Percentiles rank a stretch among this genome's conserved stretches.
These are phyloP conservation scores for Bryum argenteum DNA, from an alignment of 225 moss, liverwort and hornwort species.

Conservation along the genomic window DNA sequence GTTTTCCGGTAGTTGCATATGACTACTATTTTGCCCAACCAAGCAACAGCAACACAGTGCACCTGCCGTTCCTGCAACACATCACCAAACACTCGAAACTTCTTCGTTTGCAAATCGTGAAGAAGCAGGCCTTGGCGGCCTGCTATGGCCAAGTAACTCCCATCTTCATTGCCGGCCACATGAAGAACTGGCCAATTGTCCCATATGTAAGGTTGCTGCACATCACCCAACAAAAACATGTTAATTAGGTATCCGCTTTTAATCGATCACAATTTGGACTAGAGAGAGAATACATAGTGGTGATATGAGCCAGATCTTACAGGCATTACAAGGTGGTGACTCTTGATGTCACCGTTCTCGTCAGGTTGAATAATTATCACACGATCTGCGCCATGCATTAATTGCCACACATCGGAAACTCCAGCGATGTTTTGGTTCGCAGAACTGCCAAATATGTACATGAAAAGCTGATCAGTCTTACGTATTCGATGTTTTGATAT, in stretches of 20 bases:
- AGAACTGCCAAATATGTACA: constrained; percentile 48
- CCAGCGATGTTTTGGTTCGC: constrained; percentile 86
- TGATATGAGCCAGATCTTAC: constrained; percentile 41
- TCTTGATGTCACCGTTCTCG: constrained; percentile 85
- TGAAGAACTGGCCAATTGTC: constrained; percentile 94
- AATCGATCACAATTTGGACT: no score
- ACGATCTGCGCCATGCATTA: constrained; percentile 94
- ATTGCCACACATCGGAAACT: constrained; percentile 84
- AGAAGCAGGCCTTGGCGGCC: constrained; percentile 90
- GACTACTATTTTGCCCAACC: constrained; percentile 93
- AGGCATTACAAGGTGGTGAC: constrained; percentile 92
- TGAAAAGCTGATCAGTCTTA: neutral
- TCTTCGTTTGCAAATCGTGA: constrained; percentile 82
- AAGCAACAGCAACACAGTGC: constrained; percentile 86
- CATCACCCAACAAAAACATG: no score
- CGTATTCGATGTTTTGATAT: neutral
- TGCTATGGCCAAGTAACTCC: constrained; percentile 94
- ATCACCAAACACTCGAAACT: constrained; percentile 98
- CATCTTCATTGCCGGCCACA: constrained; percentile 97
- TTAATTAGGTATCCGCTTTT: no score
- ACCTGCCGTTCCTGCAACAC: constrained; percentile 97
- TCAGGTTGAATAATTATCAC: constrained; percentile 95
- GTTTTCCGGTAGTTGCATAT: constrained; percentile 86
- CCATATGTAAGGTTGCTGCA: constrained; percentile 92
- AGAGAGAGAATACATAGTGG: constrained; percentile 1